These are phyloP conservation scores for Lipomyces starkeyi DNA, from an alignment of 805 yeast species.

Conservation along the genomic window DNA sequence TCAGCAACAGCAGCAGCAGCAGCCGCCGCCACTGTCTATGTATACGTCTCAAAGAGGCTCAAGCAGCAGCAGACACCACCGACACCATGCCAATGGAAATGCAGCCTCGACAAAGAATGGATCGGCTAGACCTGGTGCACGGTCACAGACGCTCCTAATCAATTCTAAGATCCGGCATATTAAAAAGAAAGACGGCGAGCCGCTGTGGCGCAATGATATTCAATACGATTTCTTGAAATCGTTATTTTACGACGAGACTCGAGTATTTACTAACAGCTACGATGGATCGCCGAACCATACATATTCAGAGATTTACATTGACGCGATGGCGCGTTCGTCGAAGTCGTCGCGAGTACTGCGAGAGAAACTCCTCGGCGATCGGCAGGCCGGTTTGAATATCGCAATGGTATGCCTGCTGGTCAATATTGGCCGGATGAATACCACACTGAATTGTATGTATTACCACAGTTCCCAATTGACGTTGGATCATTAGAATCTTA, in stretches of 20 bases:
- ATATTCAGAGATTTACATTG: constrained; percentile 81
- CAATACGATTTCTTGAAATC: constrained; percentile 77
- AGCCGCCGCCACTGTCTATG: constrained; percentile 12
- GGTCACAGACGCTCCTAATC: constrained; percentile 36
- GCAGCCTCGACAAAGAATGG: constrained; percentile 4
- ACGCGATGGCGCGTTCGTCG: constrained; percentile 79
- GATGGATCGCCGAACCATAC: constrained; percentile 58
- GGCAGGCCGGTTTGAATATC: constrained; percentile 67
- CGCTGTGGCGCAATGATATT: constrained; percentile 85
- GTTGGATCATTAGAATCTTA: background rate
- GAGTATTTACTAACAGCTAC: constrained; percentile 62
- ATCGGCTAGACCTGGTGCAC: constrained; percentile 16
- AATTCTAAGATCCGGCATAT: constrained; percentile 51
- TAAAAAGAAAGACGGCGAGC: constrained; percentile 91
- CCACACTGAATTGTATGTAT: constrained; percentile 71
- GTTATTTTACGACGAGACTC: constrained; percentile 65
- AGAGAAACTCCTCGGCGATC: constrained; percentile 73
- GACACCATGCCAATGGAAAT: constrained; percentile 3
- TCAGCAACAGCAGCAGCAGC: constrained; percentile 8
- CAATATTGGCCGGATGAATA: constrained; percentile 91
- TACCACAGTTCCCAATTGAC: background rate
- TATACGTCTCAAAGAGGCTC: constrained; percentile 15
- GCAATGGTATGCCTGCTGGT: constrained; percentile 85
- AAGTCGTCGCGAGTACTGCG: constrained; percentile 83
- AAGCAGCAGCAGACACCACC: constrained; percentile 6